These are phyloP conservation scores for Orbilia brochopaga DNA, from an alignment of 2,329 filamentous ascomycete genomes.

Conservation along the genomic window DNA sequence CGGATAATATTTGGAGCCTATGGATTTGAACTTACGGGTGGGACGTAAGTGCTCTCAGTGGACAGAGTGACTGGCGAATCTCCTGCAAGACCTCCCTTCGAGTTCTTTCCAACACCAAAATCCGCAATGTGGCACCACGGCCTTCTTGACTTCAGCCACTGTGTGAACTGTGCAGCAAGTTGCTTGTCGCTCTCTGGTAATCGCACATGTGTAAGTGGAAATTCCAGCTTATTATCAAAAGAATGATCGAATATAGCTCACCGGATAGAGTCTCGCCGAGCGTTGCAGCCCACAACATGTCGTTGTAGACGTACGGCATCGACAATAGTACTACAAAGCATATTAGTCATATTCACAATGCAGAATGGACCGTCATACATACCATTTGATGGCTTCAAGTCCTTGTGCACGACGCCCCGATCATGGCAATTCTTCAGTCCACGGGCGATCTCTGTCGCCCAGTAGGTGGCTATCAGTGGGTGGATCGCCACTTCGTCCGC, in stretches of 20 bases:
- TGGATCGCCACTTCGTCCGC: conserved; percentile 49
- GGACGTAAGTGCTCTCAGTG: conserved; percentile 43
- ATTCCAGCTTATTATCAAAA: not conserved
- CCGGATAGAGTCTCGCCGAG: conserved; percentile 44
- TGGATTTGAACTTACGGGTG: conserved; percentile 28
- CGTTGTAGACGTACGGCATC: conserved; percentile 48
- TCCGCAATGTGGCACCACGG: conserved; percentile 50
- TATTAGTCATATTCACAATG: conserved; percentile 1
- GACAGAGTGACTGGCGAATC: conserved; percentile 43
- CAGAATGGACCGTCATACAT: not conserved
- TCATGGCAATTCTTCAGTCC: conserved; percentile 47
- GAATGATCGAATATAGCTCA: conserved; percentile 1
- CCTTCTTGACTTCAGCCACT: conserved; percentile 47
- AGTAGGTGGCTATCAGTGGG: conserved; percentile 43
- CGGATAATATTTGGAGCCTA: too few species aligned
- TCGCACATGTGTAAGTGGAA: conserved; percentile 6
- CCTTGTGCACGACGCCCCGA: conserved; percentile 46
- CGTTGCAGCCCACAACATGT: conserved; percentile 48
- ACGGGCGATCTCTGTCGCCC: conserved; percentile 46
- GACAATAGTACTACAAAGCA: conserved; percentile 31
- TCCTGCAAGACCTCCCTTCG: conserved; percentile 37
- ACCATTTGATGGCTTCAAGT: conserved; percentile 50
- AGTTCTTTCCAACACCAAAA: conserved; percentile 49
- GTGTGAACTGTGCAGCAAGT: conserved; percentile 37
- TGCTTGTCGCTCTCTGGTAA: conserved; percentile 46